Evolutionary conservation across 441 rosid genomes (phyloP), one percentile per base, ranked within the genome.

Genomic region (Breynia disticha): DNA sequence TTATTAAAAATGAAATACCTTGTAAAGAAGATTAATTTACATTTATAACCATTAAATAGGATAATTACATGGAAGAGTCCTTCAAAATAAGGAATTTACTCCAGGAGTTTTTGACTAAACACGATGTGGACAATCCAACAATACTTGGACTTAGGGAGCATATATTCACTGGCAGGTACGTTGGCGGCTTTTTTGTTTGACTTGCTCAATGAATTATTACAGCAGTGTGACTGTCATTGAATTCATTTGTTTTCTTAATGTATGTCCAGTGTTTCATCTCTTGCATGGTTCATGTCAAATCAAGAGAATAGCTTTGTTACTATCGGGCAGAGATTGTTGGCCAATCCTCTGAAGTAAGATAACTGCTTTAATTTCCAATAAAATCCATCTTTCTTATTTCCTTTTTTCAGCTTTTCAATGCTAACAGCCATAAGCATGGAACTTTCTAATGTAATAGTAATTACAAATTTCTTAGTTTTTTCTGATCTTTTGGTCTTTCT

Each of bases 261-360:
- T 65, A 5, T 72, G 55, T 6, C 6, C 79, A 89, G 97, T 76
- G 99, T 89, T 69, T 89, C 99, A 37, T 86, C 99, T 19, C 80
- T 93, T 22, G 99, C 97, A 48, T 93, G 89, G 99, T 93, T 93
- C 81, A 93, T 93, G 99, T 84, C 97, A 68, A 89, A 83, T 79
- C 99, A 93, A 65, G 97, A 93, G 76, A 83, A 84, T 49, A 87
- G 97, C 67, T 93, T 93, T 72, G 96, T 87, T 61, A 93, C 96
- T 22, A 87, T 93, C 48, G 90, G 94, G 68, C 99, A 89, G 73
- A 75, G 99, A 66, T 62, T 93, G 61, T 74, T 93, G 80, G 99
- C 99, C 61, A 82, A 74, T 69, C 96, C 95, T 64, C 71, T 94
- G 60, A 85, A 89, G 98, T 91, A 64, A 64, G 69, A 48, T 57